Evolutionary conservation across 2,329 filamentous ascomycete species (phyloP).

Genomic region (Paraconiothyrium brasiliense): DNA sequence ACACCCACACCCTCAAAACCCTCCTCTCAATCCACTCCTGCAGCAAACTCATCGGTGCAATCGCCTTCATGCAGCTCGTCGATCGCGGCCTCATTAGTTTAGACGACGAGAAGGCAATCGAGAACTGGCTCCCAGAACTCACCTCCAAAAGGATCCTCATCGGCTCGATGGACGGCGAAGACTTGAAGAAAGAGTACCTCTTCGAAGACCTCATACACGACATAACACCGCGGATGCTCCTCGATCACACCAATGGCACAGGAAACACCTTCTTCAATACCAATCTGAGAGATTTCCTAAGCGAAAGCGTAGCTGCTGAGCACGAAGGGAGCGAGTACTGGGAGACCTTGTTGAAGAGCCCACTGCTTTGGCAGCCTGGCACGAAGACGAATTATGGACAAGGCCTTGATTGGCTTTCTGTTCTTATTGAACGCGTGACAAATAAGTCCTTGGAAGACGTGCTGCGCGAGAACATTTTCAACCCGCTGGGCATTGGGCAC

Average conservation of each 20-base stretch:
- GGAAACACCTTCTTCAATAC: conserved; percentile 55
- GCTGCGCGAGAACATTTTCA: conserved; percentile 32
- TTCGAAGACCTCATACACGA: conserved; percentile 24
- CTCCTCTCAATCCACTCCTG: conserved; percentile 31
- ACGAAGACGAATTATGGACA: conserved; percentile 61
- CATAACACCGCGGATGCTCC: conserved; percentile 46
- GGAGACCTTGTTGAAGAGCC: conserved; percentile 23
- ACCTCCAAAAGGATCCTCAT: conserved; percentile 30
- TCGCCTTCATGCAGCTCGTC: conserved; percentile 38
- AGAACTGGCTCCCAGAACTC: conserved; percentile 31
- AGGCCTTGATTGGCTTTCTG: conserved; percentile 61
- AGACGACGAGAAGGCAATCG: conserved; percentile 29
- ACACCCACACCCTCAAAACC: conserved; percentile 20
- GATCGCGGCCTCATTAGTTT: conserved; percentile 27
- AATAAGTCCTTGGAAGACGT: conserved; percentile 45
- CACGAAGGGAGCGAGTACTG: conserved; percentile 30
- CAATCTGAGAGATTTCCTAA: conserved; percentile 42
- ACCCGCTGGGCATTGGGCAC: conserved; percentile 22
- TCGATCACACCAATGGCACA: conserved; percentile 62
- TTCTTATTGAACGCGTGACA: conserved; percentile 56
- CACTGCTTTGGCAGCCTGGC: conserved; percentile 53
- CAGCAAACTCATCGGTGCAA: conserved; percentile 36
- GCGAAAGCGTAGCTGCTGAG: conserved; percentile 18
- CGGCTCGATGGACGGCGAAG: conserved; percentile 13
- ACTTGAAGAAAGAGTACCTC: conserved; percentile 21